Evolutionary conservation across 805 yeast species (phyloP).

Genomic region (Candida sakaeoensis): DNA sequence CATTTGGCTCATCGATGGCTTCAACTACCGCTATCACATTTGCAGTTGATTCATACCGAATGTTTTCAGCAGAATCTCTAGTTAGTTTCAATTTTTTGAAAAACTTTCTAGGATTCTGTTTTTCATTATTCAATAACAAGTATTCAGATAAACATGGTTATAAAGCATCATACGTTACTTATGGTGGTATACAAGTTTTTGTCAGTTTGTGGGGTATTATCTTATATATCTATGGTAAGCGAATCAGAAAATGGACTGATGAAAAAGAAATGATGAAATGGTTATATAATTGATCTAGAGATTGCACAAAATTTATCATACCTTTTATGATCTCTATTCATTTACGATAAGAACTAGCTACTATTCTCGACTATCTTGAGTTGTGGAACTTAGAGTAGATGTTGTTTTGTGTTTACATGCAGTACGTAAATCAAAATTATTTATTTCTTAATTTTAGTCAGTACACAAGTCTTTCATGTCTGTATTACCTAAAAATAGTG

Average conservation of each 20-base stretch:
- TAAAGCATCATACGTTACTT: conserved; percentile 46
- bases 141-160: conserved; percentile 42
- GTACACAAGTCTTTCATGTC: no score
- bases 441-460: no score
- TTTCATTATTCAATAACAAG: conserved; percentile 52
- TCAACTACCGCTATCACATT: conserved; percentile 61
- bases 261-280: conserved; percentile 37
- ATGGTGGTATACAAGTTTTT: conserved; percentile 49
- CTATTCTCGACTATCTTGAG: no score
- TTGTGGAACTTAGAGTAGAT: no score
- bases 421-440: not conserved
- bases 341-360: no score
- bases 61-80: conserved; percentile 56
- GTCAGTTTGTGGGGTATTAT: conserved; percentile 49
- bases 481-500: not conserved
- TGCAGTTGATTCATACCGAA: conserved; percentile 53
- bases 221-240: conserved; percentile 53
- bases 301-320: not conserved
- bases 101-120: conserved; percentile 52
- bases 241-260: conserved; percentile 49
- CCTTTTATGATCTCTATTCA: no score
- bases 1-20: conserved; percentile 60
- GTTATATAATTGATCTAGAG: conserved; percentile 25
- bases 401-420: no score
- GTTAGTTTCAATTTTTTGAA: conserved; percentile 55